Evolutionary conservation across 768 basidiomycete genomes (phyloP).

Genomic region (Lactarius psammicola): DNA sequence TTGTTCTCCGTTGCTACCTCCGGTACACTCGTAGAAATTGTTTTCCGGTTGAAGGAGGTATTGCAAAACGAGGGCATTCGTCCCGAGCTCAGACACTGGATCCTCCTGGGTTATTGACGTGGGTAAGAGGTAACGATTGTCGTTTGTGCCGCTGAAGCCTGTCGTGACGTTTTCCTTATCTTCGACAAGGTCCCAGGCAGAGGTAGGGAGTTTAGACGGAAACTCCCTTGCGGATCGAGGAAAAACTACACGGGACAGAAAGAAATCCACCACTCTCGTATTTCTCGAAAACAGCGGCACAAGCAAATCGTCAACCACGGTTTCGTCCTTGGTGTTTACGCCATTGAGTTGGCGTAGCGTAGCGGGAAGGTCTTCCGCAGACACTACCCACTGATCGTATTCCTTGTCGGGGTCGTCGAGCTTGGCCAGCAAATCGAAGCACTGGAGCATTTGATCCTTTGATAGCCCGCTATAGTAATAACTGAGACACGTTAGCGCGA

Average conservation of each 20-base stretch:
- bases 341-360: slow-evolving; percentile 38
- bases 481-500: slow-evolving; percentile 46
- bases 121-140: slow-evolving; percentile 41
- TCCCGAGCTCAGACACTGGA: slow-evolving; percentile 41
- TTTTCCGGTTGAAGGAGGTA: slow-evolving; percentile 45
- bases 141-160: slow-evolving; percentile 59
- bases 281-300: slow-evolving; percentile 41
- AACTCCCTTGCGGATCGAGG: slow-evolving; percentile 52
- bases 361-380: slow-evolving; percentile 32
- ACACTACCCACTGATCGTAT: slow-evolving; percentile 43
- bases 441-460: slow-evolving; percentile 38
- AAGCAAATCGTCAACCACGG: slow-evolving; percentile 35
- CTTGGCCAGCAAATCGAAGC: slow-evolving; percentile 41
- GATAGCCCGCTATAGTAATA: slow-evolving; percentile 51
- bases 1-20: slow-evolving; percentile 22
- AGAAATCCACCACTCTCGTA: slow-evolving; percentile 46
- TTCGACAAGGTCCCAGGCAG: slow-evolving; percentile 54
- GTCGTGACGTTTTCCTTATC: slow-evolving; percentile 40
- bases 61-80: slow-evolving; percentile 48
- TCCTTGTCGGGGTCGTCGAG: slow-evolving; percentile 43
- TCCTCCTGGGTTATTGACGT: slow-evolving; percentile 40
- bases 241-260: slow-evolving; percentile 46
- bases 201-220: slow-evolving; percentile 46
- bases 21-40: slow-evolving; percentile 35
- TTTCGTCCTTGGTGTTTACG: slow-evolving; percentile 43